Base-by-base conservation (phyloP, 2,329 filamentous ascomycete genomes). In the Trichoderma asperellum region DNA sequence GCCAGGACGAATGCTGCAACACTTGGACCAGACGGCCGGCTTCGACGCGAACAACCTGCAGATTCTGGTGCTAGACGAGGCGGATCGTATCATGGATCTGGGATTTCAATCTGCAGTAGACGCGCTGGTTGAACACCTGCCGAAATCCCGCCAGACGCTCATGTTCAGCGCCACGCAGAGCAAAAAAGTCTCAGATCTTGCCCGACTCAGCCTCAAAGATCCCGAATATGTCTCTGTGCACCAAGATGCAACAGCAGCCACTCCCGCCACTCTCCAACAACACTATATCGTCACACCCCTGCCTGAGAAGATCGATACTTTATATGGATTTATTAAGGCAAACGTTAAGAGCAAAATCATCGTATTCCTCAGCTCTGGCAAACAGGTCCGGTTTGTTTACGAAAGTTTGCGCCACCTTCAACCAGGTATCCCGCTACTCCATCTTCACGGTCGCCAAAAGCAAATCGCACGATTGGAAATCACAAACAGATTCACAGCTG, bases 161-260 rank as follows among this genome's bases (percentile, higher is more conserved):
- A 88, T 99, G 11, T 99, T 98, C 83, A 96, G 92, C 77, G 96
- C 96, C 0, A 99, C 96, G 0, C 96, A 99, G 80, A 98, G 94
- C 73, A 96, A 94, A 77, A 93, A 92, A 77, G 92, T 99, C 0
- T 96, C 93, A 0, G 96, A 99, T 79, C 85, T 99, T 68, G 95
- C 95, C 0, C 88, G 96, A 58, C 81, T 99, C 71, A 97, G 93
- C 77, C 84, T 99, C 35, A 89, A 91, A 73, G 92, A 98, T 64
- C 95, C 96, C 16, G 94, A 98, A 79, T 99, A 99, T 79, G 91
- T 99, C 68, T 91, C 95, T 2, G 96, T 97, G 0, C 95, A 99
- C 79, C 93, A 97, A 77, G 85, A 91, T 16, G 92, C 95, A 2
- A 82, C 86, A 3, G 87, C 88, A 18, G 93, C 95, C 0, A 99